Conservation (phyloP, 75 land plant species). For the Ceratopteris richardii region DNA sequence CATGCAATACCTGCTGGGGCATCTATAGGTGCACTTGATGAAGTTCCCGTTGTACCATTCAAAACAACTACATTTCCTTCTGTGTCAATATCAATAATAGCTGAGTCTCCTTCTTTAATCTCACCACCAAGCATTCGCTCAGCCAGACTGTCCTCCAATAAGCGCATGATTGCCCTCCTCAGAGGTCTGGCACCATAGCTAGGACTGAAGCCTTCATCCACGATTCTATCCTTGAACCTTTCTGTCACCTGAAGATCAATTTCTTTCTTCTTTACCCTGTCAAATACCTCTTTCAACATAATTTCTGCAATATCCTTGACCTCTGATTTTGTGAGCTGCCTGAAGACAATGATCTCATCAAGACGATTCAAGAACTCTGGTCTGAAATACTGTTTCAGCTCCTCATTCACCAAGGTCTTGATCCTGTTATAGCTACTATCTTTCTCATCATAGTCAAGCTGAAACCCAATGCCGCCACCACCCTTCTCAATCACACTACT, state of each 20-base stretch:
- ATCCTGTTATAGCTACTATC: constrained; percentile 47
- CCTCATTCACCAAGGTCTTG: constrained; percentile 36
- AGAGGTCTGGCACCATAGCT: constrained; percentile 40
- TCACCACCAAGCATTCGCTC: constrained; percentile 38
- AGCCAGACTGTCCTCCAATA: constrained; percentile 34
- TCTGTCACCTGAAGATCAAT: constrained; percentile 49
- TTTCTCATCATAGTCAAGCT: constrained; percentile 34
- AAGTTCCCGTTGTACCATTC: constrained; percentile 18
- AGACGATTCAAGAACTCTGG: constrained; percentile 47
- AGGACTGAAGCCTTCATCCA: constrained; percentile 40
- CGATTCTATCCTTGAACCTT: constrained; percentile 33
- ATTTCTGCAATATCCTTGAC: constrained; percentile 54
- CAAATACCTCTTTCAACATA: constrained; percentile 44
- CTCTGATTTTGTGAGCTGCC: constrained; percentile 51
- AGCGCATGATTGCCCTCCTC: constrained; percentile 34
- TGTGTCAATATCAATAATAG: constrained; percentile 33
- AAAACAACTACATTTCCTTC: constrained; percentile 33
- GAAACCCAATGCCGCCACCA: constrained; percentile 37
- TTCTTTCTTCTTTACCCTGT: constrained; percentile 30
- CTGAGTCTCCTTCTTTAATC: constrained; percentile 41
- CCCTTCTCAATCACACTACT: constrained; percentile 51
- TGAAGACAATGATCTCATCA: constrained; percentile 53
- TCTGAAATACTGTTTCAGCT: constrained; percentile 39
- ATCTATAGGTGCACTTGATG: constrained; percentile 6
- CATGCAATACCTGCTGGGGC: constrained; percentile 20